phyloP scores from a whole-genome alignment of 108 stramenopile species.

The Epithemia pelagica region DNA sequence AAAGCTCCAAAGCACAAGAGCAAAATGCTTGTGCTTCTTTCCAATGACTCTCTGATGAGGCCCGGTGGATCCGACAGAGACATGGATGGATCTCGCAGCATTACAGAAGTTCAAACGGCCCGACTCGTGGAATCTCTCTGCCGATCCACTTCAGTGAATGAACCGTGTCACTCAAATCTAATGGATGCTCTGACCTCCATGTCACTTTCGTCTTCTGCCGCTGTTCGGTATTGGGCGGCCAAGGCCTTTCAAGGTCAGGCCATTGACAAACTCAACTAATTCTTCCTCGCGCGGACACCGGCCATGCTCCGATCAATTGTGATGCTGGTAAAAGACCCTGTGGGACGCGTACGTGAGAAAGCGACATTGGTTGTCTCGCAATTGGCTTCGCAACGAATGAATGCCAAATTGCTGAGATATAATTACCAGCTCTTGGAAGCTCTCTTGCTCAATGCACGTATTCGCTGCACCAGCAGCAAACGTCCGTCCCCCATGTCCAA shows the following conservation, averaged over 20 bases:
- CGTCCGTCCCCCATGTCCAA: too few relatives aligned
- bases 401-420: not conserved
- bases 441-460: not conserved
- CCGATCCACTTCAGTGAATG: not conserved
- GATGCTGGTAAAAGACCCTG: not conserved
- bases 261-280: not conserved
- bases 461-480: not conserved
- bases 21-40: not conserved
- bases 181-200: not conserved
- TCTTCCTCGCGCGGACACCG: not conserved
- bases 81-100: not conserved
- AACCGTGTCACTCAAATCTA: not conserved
- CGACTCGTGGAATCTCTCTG: not conserved
- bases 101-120: not conserved
- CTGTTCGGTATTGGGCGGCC: not conserved
- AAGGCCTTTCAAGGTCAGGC: not conserved
- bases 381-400: not conserved
- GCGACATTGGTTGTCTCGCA: not conserved
- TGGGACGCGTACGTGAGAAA: not conserved
- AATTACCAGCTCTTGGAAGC: not conserved
- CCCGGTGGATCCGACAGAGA: too few relatives aligned
- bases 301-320: not conserved
- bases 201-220: not conserved
- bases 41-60: not conserved
- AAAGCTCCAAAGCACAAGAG: not conserved